Conservation (phyloP, 768 basidiomycete genomes). For the Tulasnella sp. region DNA sequence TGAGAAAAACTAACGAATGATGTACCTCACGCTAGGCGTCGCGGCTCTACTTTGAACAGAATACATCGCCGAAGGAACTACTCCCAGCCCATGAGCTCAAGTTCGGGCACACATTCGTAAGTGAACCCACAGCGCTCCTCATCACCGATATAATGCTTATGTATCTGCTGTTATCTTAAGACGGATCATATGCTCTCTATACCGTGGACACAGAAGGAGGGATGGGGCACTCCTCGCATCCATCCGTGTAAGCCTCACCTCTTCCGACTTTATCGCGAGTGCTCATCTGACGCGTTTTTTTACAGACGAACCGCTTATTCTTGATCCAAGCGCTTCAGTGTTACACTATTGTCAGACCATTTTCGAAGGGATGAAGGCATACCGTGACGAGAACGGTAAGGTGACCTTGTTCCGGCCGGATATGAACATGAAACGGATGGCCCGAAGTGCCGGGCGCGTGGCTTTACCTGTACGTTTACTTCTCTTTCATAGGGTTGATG, state of each 20-base stretch:
- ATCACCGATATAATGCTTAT: not conserved
- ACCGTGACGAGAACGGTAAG: constrained; percentile 58
- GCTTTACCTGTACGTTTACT: constrained; percentile 48
- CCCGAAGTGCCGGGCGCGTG: constrained; percentile 43
- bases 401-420: constrained; percentile 74
- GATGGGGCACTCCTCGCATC: constrained; percentile 66
- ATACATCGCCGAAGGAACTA: constrained; percentile 41
- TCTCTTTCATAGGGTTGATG: constrained; percentile 1
- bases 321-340: constrained; percentile 45
- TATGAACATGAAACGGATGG: constrained; percentile 75
- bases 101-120: constrained; percentile 36
- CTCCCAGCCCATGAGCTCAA: constrained; percentile 38
- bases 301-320: constrained; percentile 41
- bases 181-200: constrained; percentile 31
- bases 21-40: constrained; percentile 36
- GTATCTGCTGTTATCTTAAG: constrained; percentile 5
- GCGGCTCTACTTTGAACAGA: constrained; percentile 39
- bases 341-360: constrained; percentile 52
- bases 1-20: not conserved
- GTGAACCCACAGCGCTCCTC: not conserved
- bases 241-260: constrained; percentile 34
- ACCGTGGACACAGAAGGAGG: constrained; percentile 26
- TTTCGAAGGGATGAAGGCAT: constrained; percentile 68
- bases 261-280: constrained; percentile 27
- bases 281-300: constrained; percentile 28